phyloP scores from a whole-genome alignment of 495 filamentous ascomycete species.

The Penicillium flavigenum region DNA sequence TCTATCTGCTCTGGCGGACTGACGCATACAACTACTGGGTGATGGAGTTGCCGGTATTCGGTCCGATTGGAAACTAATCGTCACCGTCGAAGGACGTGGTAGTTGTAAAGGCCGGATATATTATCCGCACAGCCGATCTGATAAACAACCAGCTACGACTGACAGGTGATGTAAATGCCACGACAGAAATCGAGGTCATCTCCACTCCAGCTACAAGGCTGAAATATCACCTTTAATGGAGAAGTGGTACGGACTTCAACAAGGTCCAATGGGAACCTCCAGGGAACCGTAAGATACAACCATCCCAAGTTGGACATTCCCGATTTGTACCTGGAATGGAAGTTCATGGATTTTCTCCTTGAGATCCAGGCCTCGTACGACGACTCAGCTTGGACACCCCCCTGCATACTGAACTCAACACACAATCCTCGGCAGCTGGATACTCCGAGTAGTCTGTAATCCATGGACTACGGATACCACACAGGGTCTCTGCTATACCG shows the following conservation, averaged over 20 bases:
- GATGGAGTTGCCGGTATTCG: constrained; percentile 43
- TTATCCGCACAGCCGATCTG: constrained; percentile 57
- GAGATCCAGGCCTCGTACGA: constrained; percentile 59
- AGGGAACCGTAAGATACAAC: constrained; percentile 43
- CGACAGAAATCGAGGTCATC: constrained; percentile 59
- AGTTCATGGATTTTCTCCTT: constrained; percentile 62
- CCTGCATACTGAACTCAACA: constrained; percentile 45
- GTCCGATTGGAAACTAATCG: constrained; percentile 20
- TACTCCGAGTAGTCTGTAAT: constrained; percentile 61
- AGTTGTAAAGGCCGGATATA: constrained; percentile 64
- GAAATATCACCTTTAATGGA: constrained; percentile 51
- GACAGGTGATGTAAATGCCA: constrained; percentile 64
- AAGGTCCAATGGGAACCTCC: constrained; percentile 36
- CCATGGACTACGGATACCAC: constrained; percentile 69
- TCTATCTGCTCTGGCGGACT: constrained; percentile 57
- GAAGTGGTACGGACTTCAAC: constrained; percentile 28
- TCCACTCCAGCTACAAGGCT: constrained; percentile 42
- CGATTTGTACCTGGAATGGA: constrained; percentile 58
- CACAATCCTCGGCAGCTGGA: constrained; percentile 51
- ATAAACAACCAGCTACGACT: constrained; percentile 47
- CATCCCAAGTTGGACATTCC: constrained; percentile 51
- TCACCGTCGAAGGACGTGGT: constrained; percentile 37
- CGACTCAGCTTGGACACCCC: constrained; percentile 58
- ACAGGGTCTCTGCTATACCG: constrained; percentile 64
- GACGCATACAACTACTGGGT: constrained; percentile 66